Percentiles rank a stretch among this genome's conserved stretches.
Evolutionary conservation across 306 rosid genomes (phyloP).

Genomic region (Comarum palustre): DNA sequence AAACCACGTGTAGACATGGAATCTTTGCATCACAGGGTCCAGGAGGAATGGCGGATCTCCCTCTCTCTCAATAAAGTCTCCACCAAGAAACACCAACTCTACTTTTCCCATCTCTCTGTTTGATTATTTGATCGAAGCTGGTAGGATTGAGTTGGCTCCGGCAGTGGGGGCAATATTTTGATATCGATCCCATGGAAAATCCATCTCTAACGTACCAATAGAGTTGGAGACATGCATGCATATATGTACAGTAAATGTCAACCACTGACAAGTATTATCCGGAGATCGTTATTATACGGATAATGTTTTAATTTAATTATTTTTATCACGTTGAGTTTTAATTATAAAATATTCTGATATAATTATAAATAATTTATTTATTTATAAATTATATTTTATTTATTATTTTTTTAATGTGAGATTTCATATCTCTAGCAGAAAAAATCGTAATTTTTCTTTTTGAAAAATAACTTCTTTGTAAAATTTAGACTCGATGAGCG

Average conservation of each 20-base stretch:
- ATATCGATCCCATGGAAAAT: background rate
- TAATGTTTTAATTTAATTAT: no score
- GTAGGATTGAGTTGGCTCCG: constrained; percentile 12
- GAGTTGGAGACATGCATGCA: background rate
- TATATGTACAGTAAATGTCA: no score
- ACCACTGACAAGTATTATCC: no score
- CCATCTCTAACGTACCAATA: background rate
- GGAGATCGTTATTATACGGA: no score
- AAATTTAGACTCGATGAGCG: background rate
- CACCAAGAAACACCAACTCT: constrained; percentile 17
- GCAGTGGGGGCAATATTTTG: background rate
- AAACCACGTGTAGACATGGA: constrained; percentile 12
- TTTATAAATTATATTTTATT: no score
- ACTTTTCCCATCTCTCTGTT: no score
- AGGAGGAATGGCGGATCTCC: constrained; percentile 27
- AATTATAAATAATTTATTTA: no score
- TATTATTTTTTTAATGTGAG: no score
- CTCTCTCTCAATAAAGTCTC: constrained; percentile 9
- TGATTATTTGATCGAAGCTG: background rate
- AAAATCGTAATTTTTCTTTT: background rate
- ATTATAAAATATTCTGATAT: no score
- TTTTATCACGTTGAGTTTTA: no score
- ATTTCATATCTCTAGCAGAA: no score
- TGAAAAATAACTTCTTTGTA: background rate
- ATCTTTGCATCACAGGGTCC: constrained; percentile 18